These are phyloP conservation scores for Debaryomyces subglobosus DNA, from an alignment of 1,139 yeast species.

Conservation along the genomic window DNA sequence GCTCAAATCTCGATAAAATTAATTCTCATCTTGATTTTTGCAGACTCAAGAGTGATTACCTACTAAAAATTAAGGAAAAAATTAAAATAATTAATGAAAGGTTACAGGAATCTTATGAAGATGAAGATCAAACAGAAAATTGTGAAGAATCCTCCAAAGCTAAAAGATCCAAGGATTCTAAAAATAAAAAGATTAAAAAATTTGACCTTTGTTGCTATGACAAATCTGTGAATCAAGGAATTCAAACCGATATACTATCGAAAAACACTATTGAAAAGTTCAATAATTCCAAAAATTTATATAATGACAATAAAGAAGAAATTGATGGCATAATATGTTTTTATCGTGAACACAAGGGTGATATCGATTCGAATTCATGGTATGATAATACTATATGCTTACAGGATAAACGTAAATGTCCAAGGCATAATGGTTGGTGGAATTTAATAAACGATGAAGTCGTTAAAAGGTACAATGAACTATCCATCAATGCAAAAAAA, in stretches of 20 bases:
- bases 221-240: conserved; percentile 15
- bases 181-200: conserved; percentile 27
- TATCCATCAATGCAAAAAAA: conserved; percentile 22
- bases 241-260: background rate
- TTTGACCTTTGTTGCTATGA: conserved; percentile 39
- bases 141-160: conserved; percentile 16
- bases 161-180: conserved; percentile 19
- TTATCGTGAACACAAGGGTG: conserved; percentile 11
- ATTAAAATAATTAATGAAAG: conserved; percentile 43
- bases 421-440: conserved; percentile 70
- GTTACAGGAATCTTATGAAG: background rate
- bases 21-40: conserved; percentile 21
- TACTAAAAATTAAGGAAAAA: conserved; percentile 38
- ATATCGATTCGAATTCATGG: conserved; percentile 21
- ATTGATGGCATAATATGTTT: conserved; percentile 10
- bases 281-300: conserved; percentile 10
- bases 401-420: conserved; percentile 67
- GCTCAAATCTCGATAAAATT: conserved; percentile 26
- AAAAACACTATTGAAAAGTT: background rate
- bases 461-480: conserved; percentile 32
- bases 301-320: conserved; percentile 18
- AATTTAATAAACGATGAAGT: conserved; percentile 52
- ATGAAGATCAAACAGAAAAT: conserved; percentile 5
- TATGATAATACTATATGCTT: conserved; percentile 47
- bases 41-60: conserved; percentile 22